phyloP scores from a whole-genome alignment of 106 monocot genomes.

The Dendrobium catenatum region DNA sequence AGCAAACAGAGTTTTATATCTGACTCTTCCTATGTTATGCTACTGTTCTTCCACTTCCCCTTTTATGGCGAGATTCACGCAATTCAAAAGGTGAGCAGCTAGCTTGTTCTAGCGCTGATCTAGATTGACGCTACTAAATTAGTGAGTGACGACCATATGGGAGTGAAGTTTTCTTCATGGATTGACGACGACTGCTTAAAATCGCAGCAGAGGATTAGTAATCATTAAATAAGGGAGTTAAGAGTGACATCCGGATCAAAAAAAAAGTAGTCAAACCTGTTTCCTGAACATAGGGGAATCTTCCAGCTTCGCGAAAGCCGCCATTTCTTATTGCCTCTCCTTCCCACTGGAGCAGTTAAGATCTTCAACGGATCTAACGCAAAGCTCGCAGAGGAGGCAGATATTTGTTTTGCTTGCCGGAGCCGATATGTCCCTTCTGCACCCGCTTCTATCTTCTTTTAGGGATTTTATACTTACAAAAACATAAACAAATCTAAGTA shows the following conservation, averaged over 20 bases:
- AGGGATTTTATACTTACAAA: too few relatives aligned
- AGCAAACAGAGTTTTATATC: not conserved
- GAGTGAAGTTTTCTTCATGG: not conserved
- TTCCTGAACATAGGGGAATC: conserved; percentile 12
- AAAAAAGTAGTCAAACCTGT: not conserved
- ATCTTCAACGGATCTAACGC: not conserved
- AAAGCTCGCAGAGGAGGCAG: not conserved
- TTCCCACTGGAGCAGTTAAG: not conserved
- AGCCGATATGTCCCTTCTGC: not conserved
- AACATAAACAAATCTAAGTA: too few relatives aligned
- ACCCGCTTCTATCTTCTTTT: too few relatives aligned
- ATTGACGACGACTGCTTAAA: not conserved
- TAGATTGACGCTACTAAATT: not conserved
- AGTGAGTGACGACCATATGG: not conserved
- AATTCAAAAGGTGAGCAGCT: not conserved
- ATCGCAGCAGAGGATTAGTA: not conserved
- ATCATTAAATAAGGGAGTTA: not conserved
- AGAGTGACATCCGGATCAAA: not conserved
- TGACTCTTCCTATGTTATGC: not conserved
- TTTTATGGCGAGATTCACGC: not conserved
- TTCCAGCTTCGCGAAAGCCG: conserved; percentile 10
- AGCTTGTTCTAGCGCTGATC: not conserved
- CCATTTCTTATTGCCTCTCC: not conserved
- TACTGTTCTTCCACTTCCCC: not conserved
- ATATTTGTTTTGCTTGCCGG: not conserved